Base-by-base conservation (phyloP, 2,329 filamentous ascomycete genomes). In the Ampelomyces quisqualis region DNA sequence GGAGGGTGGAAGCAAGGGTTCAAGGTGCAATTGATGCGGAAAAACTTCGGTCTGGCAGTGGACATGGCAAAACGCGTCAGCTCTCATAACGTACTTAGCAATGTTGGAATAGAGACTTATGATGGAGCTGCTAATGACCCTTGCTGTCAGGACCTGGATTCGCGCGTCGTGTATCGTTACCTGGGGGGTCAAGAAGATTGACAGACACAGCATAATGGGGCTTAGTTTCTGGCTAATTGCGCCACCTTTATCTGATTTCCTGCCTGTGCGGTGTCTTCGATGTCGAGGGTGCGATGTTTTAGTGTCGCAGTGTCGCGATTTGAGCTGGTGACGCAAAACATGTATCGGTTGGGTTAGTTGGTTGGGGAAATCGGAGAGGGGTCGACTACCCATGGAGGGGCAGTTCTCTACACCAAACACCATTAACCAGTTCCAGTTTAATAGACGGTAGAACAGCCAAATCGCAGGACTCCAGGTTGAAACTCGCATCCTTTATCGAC, bases 11-110 rank as follows among this genome's bases (percentile, higher is more conserved):
- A 72, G 39, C 74, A 75, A 2, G 79, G 79, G 0, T 82, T 83
- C 58, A 75, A 78, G 30, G 75, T 82, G 5, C 72, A 81, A 56
- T 53, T 82, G 51, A 82, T 82, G 77, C 70, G 70, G 45, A 82
- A 82, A 55, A 79, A 82, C 51, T 76, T 83, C 42, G 67, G 69
- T 2, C 57, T 82, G 14, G 79, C 78, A 0, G 69, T 79, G 1
- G 73, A 79, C 7, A 74, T 77, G 62, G 79, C 78, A n/a, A 65
- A 74, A 44, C 64, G 71, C 11, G 72, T 80, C 4, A 78, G 74
- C 0, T 71, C 75, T 11, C 68, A 64, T 29, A 70, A 78, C 40
- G 72, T 74, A 4, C 56, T 82, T 24, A 77, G 78, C 1, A 67
- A 73, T 4, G 65, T 63, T 15, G 78, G 77, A 0, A 55, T 81